Conservation (phyloP, 225 moss, liverwort and hornwort genomes). For the Bryoerythrophyllum caledonicum region DNA sequence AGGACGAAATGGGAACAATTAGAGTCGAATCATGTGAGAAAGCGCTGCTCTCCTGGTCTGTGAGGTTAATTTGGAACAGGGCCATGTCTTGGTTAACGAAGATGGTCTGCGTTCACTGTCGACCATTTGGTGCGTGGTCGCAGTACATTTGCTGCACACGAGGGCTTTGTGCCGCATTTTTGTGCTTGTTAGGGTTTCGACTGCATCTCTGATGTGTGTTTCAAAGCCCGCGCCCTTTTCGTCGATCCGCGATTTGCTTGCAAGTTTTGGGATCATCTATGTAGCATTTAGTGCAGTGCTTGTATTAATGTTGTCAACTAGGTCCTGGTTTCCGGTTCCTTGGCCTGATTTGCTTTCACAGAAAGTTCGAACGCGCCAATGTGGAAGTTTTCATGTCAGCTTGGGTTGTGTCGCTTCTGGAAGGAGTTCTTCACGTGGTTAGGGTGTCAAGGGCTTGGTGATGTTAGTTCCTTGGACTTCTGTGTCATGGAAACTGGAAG, state of each 20-base stretch:
- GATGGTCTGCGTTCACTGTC: background rate
- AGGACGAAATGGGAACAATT: background rate
- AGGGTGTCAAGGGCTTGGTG: background rate
- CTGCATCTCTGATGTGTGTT: background rate
- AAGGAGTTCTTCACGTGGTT: background rate
- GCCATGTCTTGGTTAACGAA: background rate
- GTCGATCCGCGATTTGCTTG: background rate
- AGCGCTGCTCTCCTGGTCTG: background rate
- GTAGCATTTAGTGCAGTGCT: background rate
- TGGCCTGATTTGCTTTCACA: background rate
- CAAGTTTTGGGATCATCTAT: background rate
- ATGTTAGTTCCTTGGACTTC: background rate
- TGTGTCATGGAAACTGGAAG: background rate
- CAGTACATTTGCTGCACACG: background rate
- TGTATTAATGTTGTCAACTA: background rate
- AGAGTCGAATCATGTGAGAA: conserved; percentile 5
- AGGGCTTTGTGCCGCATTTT: background rate
- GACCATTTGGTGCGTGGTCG: background rate
- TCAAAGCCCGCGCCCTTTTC: background rate
- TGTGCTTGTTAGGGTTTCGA: conserved; percentile 31
- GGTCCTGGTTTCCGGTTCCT: background rate
- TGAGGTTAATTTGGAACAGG: background rate
- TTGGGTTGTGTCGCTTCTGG: background rate
- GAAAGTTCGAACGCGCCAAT: too few species aligned
- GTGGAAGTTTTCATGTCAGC: background rate